These are phyloP conservation scores for Carex cristatella DNA, from an alignment of 176 grass and related monocot species.

Conservation along the genomic window DNA sequence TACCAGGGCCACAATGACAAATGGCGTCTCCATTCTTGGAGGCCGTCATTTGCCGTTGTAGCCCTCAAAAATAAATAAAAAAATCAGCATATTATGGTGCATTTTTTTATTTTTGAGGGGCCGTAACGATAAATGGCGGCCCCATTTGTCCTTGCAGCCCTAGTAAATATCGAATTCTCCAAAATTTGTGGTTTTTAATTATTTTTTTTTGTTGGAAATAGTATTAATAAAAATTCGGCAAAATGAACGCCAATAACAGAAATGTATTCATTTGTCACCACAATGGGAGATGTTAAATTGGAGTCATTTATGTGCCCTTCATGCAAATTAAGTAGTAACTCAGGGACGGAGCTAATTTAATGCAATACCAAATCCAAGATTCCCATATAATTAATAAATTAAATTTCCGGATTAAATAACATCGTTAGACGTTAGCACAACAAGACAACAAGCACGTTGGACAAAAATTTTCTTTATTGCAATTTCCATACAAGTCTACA, in stretches of 20 bases:
- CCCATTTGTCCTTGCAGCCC: too few relatives aligned
- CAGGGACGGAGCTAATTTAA: slow-evolving; percentile 21
- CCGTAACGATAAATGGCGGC: too few relatives aligned
- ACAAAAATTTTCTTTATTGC: slow-evolving; percentile 3
- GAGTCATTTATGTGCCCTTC: background rate
- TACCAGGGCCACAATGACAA: too few relatives aligned
- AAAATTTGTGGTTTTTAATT: too few relatives aligned
- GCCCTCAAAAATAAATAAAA: too few relatives aligned
- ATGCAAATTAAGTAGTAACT: background rate
- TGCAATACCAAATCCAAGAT: slow-evolving; percentile 16
- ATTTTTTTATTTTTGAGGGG: too few relatives aligned
- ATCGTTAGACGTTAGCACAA: background rate
- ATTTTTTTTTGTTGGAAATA: too few relatives aligned
- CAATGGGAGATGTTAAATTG: background rate
- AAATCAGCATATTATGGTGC: too few relatives aligned
- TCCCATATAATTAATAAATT: slow-evolving; percentile 18
- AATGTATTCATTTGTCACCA: background rate
- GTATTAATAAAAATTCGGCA: too few relatives aligned
- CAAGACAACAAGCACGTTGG: slow-evolving; percentile 19
- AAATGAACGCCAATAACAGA: background rate
- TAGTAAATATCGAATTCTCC: too few relatives aligned
- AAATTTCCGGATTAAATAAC: slow-evolving; percentile 13
- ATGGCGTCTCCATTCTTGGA: too few relatives aligned
- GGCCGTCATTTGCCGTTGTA: too few relatives aligned
- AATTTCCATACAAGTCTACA: slow-evolving; percentile 10